Percentiles rank a stretch among this genome's conserved stretches.
Conservation (phyloP, 768 basidiomycete genomes). For the Rhodotorula taiwanensis region DNA sequence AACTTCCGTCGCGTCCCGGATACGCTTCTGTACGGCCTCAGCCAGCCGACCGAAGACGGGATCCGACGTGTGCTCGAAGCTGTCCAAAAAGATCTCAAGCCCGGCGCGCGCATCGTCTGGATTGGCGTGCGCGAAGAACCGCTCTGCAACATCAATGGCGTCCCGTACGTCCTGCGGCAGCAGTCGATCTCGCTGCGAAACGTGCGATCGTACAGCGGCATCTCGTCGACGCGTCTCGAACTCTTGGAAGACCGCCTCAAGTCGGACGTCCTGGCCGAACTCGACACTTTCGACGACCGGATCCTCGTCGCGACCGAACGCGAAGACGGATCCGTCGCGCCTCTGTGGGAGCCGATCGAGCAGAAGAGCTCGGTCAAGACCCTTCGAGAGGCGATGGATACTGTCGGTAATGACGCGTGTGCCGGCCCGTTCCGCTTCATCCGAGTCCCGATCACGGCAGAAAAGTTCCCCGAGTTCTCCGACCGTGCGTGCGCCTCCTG, state of each 20-base stretch:
- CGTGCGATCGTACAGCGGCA: constrained; percentile 88
- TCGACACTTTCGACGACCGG: constrained; percentile 71
- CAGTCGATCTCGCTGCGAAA: constrained; percentile 83
- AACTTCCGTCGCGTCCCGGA: constrained; percentile 81
- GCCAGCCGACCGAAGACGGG: constrained; percentile 83
- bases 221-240: constrained; percentile 81
- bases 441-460: constrained; percentile 88
- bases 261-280: constrained; percentile 77
- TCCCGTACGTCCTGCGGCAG: constrained; percentile 74
- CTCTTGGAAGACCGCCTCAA: constrained; percentile 81
- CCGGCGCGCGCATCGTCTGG: constrained; percentile 55
- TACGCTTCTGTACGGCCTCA: constrained; percentile 80
- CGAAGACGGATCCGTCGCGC: constrained; percentile 75
- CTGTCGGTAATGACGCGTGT: constrained; percentile 23
- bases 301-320: constrained; percentile 85
- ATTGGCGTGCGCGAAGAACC: constrained; percentile 70
- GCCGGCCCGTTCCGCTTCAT: constrained; percentile 56
- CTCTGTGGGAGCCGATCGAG: constrained; percentile 79
- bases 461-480: constrained; percentile 51
- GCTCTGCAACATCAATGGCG: constrained; percentile 83
- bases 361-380: constrained; percentile 61
- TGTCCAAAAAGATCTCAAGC: constrained; percentile 8
- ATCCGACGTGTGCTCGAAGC: constrained; percentile 52
- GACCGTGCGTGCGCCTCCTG: constrained; percentile 19
- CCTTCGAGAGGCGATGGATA: constrained; percentile 78